Base-by-base conservation (phyloP, 148 eudicot genomes). In the Linanthus parryae region DNA sequence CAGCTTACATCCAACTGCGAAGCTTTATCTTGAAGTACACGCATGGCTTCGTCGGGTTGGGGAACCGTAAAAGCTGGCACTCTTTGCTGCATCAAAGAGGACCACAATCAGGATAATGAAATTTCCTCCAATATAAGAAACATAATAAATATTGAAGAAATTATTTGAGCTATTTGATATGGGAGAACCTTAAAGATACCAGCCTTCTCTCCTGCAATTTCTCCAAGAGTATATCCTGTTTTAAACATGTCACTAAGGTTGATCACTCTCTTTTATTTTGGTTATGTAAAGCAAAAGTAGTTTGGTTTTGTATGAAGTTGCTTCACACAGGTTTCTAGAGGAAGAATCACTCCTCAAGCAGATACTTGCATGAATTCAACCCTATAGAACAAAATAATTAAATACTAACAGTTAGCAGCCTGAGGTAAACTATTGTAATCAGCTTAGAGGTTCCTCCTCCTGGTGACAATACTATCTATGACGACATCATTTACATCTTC, bases 41-140 rank as follows among this genome's bases (percentile, higher is more conserved):
- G 37, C 96, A 88, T 84, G 37, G 99, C 99, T 73, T 94, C 99
- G 65, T 94, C 95, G 28, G 95, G 96, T 49, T 94, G 99, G 60
- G 80, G 77, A 27, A 82, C 96, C 47, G 96, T 94, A 68, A 84
- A 94, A 19, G 96, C 96, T 57, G 99, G 99, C 69, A 75, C 74
- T 59, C 85, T 85, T 52, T 63, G 72, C 99, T 88, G 67, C 49
- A 72, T 58, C 44, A 59, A 50, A 58, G 38, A 52, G 25, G 44
- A 50, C 28, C 35, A 29, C 22, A 26, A 26, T 61, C 14, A 7
- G 23, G 14, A 44, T 16, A 44, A 3, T 2, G 9, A 38, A 35
- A 9, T 16, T 14, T 20, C 16, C 19, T 20, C 21, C 14, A 33
- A 43, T 16, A n/a, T 21, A 7, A 44, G 14, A 44, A 42, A 44